Base-by-base conservation (phyloP, 768 basidiomycete species). In the Daedaleopsis nitida region DNA sequence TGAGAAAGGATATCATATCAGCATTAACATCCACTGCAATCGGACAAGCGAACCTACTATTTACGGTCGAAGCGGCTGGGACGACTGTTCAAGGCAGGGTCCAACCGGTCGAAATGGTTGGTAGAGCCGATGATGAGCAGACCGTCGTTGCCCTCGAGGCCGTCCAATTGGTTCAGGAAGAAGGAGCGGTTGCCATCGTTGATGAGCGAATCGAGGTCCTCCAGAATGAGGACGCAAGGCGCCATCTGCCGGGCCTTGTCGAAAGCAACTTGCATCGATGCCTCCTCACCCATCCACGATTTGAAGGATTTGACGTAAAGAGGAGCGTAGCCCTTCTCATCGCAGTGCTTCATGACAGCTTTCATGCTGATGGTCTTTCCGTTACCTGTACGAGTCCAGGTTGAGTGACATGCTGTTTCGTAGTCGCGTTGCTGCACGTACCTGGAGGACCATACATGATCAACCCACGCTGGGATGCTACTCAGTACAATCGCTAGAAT, bases 61-160 rank as follows among this genome's bases (percentile, higher is more conserved):
- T 94, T 92, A 55, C 93, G 80, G 70, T 94, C 92, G 66, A 94
- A 94, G 42, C 92, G 84, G 66, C 89, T 92, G 10, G 92, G 92
- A 19, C 93, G 83, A 44, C 78, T 83, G 64, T 89, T 87, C 60
- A 95, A 72, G 8, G 87, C 89, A 35, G 89, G 85, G 68, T 94
- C 93, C 44, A 94, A 82, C 48, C 81, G 77, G 44, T 93, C 89
- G 62, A 93, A 87, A 72, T 94, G 91, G 70, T 94, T 95, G 24
- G 93, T 94, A 1, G 91, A 85, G 17, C 83, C 87, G 57, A 94
- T 86, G 66, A 94, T 76, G 32, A 94, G 81, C 11, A 95, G 65
- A 0, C 93, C 93, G 61, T 93, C 86, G 67, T 94, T 94, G 34
- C 85, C 82, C 69, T 88, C 85, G 35, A 94, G 72, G 1, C 92